Base-by-base conservation (phyloP, 495 filamentous ascomycete genomes). In the Aspergillus olivimuriae region DNA sequence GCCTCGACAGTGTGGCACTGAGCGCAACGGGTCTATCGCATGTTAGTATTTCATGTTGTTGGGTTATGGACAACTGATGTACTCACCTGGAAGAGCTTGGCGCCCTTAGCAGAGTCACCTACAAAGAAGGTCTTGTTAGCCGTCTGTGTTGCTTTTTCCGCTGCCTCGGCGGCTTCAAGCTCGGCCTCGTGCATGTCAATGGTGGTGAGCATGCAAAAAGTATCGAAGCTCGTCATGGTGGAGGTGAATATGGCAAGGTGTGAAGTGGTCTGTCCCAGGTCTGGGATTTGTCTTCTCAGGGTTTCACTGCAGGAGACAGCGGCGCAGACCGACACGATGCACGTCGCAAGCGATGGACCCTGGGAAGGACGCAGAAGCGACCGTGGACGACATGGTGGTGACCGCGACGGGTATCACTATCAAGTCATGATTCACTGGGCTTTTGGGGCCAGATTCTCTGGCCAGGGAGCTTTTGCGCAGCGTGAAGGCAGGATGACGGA, bases 81-180 rank as follows among this genome's bases (percentile, higher is more conserved):
- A 46, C 56, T 55, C 37, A 80, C 77, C 75, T 94, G 94, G 87
- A 97, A 99, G 63, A 99, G 87, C 78, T 86, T 89, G 68, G 90
- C 92, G 76, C 92, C 92, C 82, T 99, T 99, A 72, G 89, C 85
- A 61, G 78, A 66, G 70, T 95, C 88, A 74, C 92, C 92, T 98
- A 63, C 44, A 57, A 37, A 28, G 34, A 41, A 44, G 7, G 15
- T 16, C 24, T 33, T 42, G 45, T 70, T 67, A 68, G 68, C 57
- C 1, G 45, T 34, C 30, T 44, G 44, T 40, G 52, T 46, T 16
- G 24, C 24, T 6, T 28, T 28, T 6, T 5, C 24, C 6, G 50
- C 48, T 15, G 46, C 47, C 34, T 47, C 43, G 16, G 38, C 18
- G n/a, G 44, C 55, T 38, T 57, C 55, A 8, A 60, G 41, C 36